Evolutionary conservation across 2,329 filamentous ascomycete species (phyloP), one percentile per base, ranked within the genome.

Genomic region (Monilinia fructicola): DNA sequence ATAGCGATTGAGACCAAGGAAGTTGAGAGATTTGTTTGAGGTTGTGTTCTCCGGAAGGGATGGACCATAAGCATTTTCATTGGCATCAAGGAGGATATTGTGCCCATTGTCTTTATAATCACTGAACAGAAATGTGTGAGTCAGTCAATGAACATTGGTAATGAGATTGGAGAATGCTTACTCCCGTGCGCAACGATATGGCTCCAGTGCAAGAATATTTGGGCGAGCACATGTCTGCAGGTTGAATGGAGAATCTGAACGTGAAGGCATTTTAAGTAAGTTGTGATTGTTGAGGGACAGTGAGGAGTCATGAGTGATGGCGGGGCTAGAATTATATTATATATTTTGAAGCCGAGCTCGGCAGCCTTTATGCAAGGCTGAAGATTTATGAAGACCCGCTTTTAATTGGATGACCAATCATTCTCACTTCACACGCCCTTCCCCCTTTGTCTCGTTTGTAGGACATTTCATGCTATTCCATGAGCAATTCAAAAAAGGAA

Each of bases 81-180:
- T 99, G 73, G 95, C 95, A 77, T 99, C 95, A 71, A 99, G 90
- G 63, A 99, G 89, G 74, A 98, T 88, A 76, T 98, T 98, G 67
- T 88, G 94, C 72, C 95, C 95, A 77, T 99, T 91, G 78, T 99
- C 94, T 81, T 99, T 97, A 85, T 99, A 98, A 85, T 99, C 95
- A 81, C 92, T 96, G 76, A 46, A 54, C 18, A 31, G 14, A 61
- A 58, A 75, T 61, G 73, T 71, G 72, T 76, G 71, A 81, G 72
- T 78, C 71, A 71, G 66, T 50, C 16, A 38, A 38, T 28, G 26
- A 14, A 63, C 3, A 28, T 38, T 5, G 5, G 14, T 21, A 52
- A 53, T 42, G 12, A n/a, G 12, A 42, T 42, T 48, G 3, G 23
- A 21, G 60, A 31, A 26, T 40, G 11, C 88, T 79, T 81, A 92